Percentiles rank a stretch among this genome's conserved stretches.
These are phyloP conservation scores for Daedaleopsis nitida DNA, from an alignment of 768 basidiomycete species.

Conservation along the genomic window DNA sequence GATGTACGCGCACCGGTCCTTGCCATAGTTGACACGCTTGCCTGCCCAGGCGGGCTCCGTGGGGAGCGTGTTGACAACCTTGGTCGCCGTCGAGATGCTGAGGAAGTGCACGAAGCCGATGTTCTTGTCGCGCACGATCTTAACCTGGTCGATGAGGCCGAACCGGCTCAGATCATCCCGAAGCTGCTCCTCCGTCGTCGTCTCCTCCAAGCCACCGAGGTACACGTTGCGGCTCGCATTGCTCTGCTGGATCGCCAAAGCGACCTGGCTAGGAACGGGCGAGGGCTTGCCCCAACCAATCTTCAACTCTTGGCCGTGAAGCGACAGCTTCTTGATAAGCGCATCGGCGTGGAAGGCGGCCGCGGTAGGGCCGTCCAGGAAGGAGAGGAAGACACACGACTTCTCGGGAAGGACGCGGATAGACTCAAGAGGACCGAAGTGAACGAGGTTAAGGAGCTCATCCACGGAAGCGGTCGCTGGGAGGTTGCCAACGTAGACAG, in stretches of 20 bases:
- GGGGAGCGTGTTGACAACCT: constrained; percentile 94
- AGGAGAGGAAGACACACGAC: constrained; percentile 96
- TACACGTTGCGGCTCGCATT: constrained; percentile 97
- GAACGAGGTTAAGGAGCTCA: constrained; percentile 95
- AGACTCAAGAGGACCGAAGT: constrained; percentile 94
- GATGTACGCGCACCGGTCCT: constrained; percentile 97
- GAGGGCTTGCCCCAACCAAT: constrained; percentile 99
- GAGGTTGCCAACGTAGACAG: constrained; percentile 96
- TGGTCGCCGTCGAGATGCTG: constrained; percentile 91
- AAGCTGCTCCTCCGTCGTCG: constrained; percentile 87
- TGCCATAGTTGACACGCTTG: constrained; percentile 97
- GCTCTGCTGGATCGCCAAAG: constrained; percentile 85
- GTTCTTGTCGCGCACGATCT: constrained; percentile 99
- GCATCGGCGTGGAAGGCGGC: constrained; percentile 98
- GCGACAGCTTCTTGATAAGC: constrained; percentile 86
- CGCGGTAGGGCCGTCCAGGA: constrained; percentile 91
- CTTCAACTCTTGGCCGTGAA: constrained; percentile 96
- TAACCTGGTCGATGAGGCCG: constrained; percentile 97
- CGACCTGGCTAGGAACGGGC: constrained; percentile 83
- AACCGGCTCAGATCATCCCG: constrained; percentile 91
- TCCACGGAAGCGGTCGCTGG: constrained; percentile 96
- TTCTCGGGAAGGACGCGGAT: constrained; percentile 96
- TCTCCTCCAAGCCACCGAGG: constrained; percentile 89
- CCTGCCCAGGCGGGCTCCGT: constrained; percentile 93
- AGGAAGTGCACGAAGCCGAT: constrained; percentile 99